Conservation (phyloP, 2,329 filamentous ascomycete genomes). For the Tolypocladium sp. region DNA sequence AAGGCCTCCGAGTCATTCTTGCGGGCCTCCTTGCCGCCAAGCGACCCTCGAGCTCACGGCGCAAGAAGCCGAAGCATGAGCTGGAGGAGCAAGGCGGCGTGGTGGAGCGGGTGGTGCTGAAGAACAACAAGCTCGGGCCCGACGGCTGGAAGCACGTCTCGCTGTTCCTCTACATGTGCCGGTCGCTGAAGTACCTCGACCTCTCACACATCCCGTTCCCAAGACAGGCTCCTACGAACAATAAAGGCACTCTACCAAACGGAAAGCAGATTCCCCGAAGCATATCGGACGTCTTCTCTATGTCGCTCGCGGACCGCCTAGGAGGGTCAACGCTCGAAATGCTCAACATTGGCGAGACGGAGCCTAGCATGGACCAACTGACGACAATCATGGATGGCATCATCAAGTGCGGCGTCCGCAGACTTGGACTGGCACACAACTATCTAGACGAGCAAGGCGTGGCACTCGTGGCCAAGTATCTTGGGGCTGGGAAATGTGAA, state of each 20-base stretch:
- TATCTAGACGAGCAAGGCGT: slow-evolving; percentile 65
- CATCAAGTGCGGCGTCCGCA: slow-evolving; percentile 65
- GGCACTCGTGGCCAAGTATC: slow-evolving; percentile 65
- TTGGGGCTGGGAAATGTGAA: slow-evolving; percentile 70
- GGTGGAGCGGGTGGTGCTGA: slow-evolving; percentile 78
- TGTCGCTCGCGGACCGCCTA: slow-evolving; percentile 66
- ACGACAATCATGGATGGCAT: slow-evolving; percentile 72
- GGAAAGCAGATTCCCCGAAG: slow-evolving; percentile 22
- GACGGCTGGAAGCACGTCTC: slow-evolving; percentile 90
- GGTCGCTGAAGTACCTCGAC: slow-evolving; percentile 77
- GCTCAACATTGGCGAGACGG: slow-evolving; percentile 73
- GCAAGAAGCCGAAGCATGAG: slow-evolving; percentile 35
- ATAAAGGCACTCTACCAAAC: slow-evolving; percentile 20
- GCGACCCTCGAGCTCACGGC: slow-evolving; percentile 44
- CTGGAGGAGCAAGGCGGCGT: slow-evolving; percentile 53
- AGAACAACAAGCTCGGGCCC: slow-evolving; percentile 81
- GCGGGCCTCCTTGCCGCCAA: slow-evolving; percentile 78
- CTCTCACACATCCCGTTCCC: slow-evolving; percentile 79
- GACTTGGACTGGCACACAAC: slow-evolving; percentile 79
- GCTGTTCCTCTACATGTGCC: slow-evolving; percentile 83
- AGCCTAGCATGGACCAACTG: slow-evolving; percentile 61
- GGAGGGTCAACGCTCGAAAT: slow-evolving; percentile 72
- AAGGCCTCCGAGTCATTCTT: slow-evolving; percentile 77
- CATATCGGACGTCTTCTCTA: slow-evolving; percentile 57
- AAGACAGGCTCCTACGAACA: slow-evolving; percentile 19